phyloP scores from a whole-genome alignment of 2,329 filamentous ascomycete species.

The Fusarium scirpi region DNA sequence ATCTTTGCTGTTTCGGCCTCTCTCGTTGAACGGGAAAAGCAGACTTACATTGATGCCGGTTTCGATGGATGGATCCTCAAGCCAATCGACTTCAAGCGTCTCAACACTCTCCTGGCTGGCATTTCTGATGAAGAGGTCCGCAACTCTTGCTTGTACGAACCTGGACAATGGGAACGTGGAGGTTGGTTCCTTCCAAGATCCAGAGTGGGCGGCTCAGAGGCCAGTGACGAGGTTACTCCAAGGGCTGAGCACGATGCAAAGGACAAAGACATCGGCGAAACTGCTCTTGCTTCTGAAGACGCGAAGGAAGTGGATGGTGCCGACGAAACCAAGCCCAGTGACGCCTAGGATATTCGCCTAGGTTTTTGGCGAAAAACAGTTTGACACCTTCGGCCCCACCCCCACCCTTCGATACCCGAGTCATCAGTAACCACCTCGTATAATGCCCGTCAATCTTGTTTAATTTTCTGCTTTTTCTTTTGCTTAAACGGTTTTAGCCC shows the following conservation, averaged over 20 bases:
- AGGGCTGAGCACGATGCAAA: slow-evolving; percentile 39
- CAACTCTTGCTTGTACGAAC: slow-evolving; percentile 72
- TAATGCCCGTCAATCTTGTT: neutral
- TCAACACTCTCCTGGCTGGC: slow-evolving; percentile 76
- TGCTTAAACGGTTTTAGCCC: slow-evolving; percentile 21
- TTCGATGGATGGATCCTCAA: slow-evolving; percentile 95
- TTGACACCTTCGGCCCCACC: neutral
- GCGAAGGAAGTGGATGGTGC: neutral
- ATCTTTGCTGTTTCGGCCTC: slow-evolving; percentile 91
- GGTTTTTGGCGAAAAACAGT: neutral
- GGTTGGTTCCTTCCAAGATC: slow-evolving; percentile 75
- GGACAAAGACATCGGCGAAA: slow-evolving; percentile 35
- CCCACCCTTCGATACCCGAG: neutral
- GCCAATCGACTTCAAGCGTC: slow-evolving; percentile 82
- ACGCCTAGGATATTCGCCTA: neutral
- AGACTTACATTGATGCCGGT: slow-evolving; percentile 79
- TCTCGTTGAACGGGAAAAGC: slow-evolving; percentile 75
- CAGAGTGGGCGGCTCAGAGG: slow-evolving; percentile 8
- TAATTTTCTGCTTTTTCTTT: neutral
- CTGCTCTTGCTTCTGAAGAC: neutral
- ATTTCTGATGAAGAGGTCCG: slow-evolving; percentile 72
- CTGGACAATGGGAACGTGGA: slow-evolving; percentile 84
- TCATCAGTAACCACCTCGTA: neutral
- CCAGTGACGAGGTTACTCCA: slow-evolving; percentile 46
- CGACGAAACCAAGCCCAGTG: neutral